Percentiles rank a stretch among this genome's conserved stretches.
These are phyloP conservation scores for Prorocentrum cordatum DNA, from an alignment of 169 alveolate species.

Conservation along the genomic window DNA sequence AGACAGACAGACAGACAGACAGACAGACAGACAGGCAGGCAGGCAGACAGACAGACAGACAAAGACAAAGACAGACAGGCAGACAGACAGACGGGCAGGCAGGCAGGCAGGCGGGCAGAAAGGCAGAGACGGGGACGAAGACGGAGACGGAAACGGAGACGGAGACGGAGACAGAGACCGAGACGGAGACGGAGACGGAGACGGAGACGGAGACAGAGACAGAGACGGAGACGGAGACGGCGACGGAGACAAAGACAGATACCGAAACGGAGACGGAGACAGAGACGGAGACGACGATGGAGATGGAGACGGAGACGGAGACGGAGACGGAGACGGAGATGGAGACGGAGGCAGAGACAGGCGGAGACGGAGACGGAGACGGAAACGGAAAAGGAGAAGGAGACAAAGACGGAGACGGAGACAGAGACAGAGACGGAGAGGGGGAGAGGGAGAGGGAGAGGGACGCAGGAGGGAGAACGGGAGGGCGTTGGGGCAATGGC, in stretches of 20 bases:
- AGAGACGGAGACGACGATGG: background rate
- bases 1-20: constrained; percentile 5
- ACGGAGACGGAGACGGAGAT: too few species aligned
- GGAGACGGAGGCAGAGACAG: too few species aligned
- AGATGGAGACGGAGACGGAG: too few species aligned
- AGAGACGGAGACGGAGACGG: constrained; percentile 1
- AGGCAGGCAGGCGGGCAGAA: background rate
- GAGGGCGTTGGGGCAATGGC: too few species aligned
- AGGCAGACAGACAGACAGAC: background rate
- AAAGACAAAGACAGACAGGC: background rate
- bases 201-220: constrained; percentile 10
- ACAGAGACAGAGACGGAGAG: too few species aligned
- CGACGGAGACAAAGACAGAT: background rate
- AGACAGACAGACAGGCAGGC: constrained; percentile 2
- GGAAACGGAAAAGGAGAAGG: too few species aligned
- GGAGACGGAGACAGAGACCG: background rate
- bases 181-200: background rate
- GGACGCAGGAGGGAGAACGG: too few species aligned
- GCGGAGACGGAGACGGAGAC: too few species aligned
- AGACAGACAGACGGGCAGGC: background rate
- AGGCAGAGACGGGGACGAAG: background rate
- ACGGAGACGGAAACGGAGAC: background rate
- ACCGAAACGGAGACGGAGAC: background rate
- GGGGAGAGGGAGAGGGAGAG: too few species aligned
- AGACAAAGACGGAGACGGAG: too few species aligned